These are phyloP conservation scores for Yamadazyma scolyti DNA, from an alignment of 805 yeast species.

Conservation along the genomic window DNA sequence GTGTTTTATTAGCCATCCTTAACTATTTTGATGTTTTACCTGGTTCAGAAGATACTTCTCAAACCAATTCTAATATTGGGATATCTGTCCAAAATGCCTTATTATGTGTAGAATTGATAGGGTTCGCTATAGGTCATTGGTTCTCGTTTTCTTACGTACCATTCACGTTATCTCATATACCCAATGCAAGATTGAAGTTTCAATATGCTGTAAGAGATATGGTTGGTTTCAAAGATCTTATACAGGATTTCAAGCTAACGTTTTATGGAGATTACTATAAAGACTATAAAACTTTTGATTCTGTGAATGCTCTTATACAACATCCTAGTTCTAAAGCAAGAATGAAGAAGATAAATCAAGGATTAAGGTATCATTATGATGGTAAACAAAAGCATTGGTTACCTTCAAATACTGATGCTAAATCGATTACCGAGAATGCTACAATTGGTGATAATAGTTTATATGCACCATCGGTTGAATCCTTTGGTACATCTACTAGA, in stretches of 20 bases:
- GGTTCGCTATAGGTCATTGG: constrained; percentile 88
- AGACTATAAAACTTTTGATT: constrained; percentile 78
- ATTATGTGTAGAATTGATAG: constrained; percentile 78
- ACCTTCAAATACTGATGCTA: constrained; percentile 11
- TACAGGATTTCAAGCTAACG: constrained; percentile 73
- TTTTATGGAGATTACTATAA: constrained; percentile 65
- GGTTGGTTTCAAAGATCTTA: constrained; percentile 70
- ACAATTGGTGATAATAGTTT: constrained; percentile 9
- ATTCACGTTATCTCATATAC: constrained; percentile 56
- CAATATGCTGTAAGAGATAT: constrained; percentile 71
- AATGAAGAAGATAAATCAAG: constrained; percentile 72
- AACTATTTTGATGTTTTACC: constrained; percentile 47
- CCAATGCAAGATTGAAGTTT: constrained; percentile 64
- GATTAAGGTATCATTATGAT: constrained; percentile 73
- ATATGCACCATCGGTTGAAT: constrained; percentile 19
- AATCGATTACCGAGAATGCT: constrained; percentile 10
- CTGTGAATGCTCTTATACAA: constrained; percentile 65
- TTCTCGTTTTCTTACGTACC: constrained; percentile 76
- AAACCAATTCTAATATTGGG: constrained; percentile 39
- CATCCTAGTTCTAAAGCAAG: constrained; percentile 65
- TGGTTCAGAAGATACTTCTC: constrained; percentile 20
- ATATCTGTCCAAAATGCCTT: constrained; percentile 71
- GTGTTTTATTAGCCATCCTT: constrained; percentile 54
- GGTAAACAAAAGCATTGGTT: constrained; percentile 88
- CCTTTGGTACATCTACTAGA: constrained; percentile 25